These are phyloP conservation scores for Tuber umbilicatum DNA, from an alignment of 495 filamentous ascomycete species.

Conservation along the genomic window DNA sequence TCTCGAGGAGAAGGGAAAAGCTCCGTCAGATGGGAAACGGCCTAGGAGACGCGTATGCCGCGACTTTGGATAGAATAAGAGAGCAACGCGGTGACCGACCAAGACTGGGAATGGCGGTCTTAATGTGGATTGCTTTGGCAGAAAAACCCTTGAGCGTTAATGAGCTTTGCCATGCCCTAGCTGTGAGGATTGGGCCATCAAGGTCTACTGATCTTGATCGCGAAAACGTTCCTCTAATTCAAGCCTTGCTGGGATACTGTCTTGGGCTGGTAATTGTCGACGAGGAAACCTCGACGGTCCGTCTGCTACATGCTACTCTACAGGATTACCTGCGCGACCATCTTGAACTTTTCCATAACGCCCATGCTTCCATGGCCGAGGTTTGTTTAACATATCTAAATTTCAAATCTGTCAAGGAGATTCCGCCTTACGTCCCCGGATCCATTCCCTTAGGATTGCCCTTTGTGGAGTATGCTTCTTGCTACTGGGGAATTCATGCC, in stretches of 20 bases:
- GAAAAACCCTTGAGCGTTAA: neutral
- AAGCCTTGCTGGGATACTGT: neutral
- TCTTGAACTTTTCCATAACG: neutral
- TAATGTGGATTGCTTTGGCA: neutral
- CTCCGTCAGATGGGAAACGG: neutral
- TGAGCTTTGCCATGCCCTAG: neutral
- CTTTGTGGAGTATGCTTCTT: neutral
- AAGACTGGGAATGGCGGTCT: neutral
- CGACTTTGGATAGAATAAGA: neutral
- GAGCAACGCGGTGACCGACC: neutral
- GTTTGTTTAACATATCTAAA: neutral
- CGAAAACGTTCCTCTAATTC: neutral
- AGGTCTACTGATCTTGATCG: neutral
- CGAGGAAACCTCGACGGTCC: neutral
- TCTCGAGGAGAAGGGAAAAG: neutral
- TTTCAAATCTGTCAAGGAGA: neutral
- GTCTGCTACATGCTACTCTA: neutral
- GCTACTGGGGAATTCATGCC: neutral
- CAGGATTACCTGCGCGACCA: neutral
- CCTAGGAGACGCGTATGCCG: neutral
- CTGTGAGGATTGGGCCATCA: neutral
- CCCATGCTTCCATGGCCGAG: neutral
- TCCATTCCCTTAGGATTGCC: too few relatives aligned
- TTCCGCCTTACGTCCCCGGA: too few relatives aligned
- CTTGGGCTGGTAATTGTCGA: neutral